Percentiles rank a stretch among this genome's conserved stretches.
Evolutionary conservation across 495 filamentous ascomycete species (phyloP).

Genomic region (Hypomontagnella monticulosa): DNA sequence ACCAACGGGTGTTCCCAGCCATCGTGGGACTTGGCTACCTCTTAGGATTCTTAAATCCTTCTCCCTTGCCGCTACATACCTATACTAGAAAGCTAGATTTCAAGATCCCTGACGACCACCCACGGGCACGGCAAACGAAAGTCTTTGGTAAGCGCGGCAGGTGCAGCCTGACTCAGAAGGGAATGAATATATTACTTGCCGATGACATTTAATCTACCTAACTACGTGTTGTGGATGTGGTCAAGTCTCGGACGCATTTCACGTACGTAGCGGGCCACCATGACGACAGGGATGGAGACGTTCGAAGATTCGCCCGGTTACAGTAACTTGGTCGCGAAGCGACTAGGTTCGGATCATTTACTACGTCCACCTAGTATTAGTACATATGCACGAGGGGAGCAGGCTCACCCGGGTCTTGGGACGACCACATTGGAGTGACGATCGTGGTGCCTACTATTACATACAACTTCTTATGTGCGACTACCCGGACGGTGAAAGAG

Average conservation of each 20-base stretch:
- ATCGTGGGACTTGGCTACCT: conserved; percentile 26
- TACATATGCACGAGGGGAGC: conserved; percentile 38
- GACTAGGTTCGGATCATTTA: conserved; percentile 32
- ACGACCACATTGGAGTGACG: conserved; percentile 41
- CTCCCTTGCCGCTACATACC: conserved; percentile 27
- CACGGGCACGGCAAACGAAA: conserved; percentile 16
- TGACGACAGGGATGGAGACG: conserved; percentile 41
- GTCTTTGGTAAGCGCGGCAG: conserved; percentile 35
- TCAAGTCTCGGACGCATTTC: conserved; percentile 33
- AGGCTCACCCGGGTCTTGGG: conserved; percentile 41
- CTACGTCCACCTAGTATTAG: conserved; percentile 36
- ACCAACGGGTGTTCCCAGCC: conserved; percentile 27
- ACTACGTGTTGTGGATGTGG: conserved; percentile 36
- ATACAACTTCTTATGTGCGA: conserved; percentile 39
- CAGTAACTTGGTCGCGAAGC: conserved; percentile 40
- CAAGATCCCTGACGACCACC: conserved; percentile 27
- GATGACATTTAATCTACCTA: conserved; percentile 34
- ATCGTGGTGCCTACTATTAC: conserved; percentile 43
- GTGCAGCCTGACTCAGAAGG: conserved; percentile 34
- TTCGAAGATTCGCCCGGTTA: conserved; percentile 34
- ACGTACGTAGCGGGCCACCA: conserved; percentile 39
- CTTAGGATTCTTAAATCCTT: conserved; percentile 29
- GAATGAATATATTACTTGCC: conserved; percentile 33
- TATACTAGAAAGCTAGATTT: conserved; percentile 29
- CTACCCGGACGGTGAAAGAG: conserved; percentile 35